Evolutionary conservation across 2,329 filamentous ascomycete genomes (phyloP), one percentile per base, ranked within the genome.

Genomic region (Trichoderma citrinoviride): DNA sequence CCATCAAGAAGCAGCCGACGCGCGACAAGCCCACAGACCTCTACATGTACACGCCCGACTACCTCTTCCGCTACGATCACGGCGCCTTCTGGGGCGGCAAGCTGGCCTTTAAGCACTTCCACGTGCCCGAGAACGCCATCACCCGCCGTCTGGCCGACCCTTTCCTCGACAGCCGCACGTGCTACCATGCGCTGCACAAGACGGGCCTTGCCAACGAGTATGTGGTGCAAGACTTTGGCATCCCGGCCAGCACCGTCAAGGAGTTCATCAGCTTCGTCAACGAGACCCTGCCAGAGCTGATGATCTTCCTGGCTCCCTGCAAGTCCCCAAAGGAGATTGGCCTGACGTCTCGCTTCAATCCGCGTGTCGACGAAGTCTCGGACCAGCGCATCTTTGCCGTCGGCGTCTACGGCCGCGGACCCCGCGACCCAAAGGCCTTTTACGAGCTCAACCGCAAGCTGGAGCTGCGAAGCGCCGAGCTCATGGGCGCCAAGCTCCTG

Each of bases 51-150:
- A 71, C 83, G 1, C 76, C 77, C 14, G 82, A 85, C 67, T 85
- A 85, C 70, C 80, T 85, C 69, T 85, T 85, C 73, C 79, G 83
- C 58, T 85, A 85, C 72, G 83, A 85, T 69, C 80, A 83, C 47
- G 83, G 82, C 54, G 82, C 80, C 19, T 85, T 85, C 74, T 85
- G 83, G 83, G 80, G 81, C 8, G 82, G 81, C 41, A 75, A 75
- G 27, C 79, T 78, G 23, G 81, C 81, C 3, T 85, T 83, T 71
- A 74, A 75, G 43, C 84, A 84, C 73, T 83, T 84, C 76, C 73
- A 75, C 43, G 80, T 78, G 17, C 82, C 82, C 3, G 83, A 84
- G 75, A 85, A 82, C 72, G 73, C 74, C 61, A 74, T 80, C 68
- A 84, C 81, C 1, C 77, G 82, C 25, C 81, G 78, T 73, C 79